phyloP scores from a whole-genome alignment of 192 early-diverging fungal genomes.

The Entomortierella lignicola region DNA sequence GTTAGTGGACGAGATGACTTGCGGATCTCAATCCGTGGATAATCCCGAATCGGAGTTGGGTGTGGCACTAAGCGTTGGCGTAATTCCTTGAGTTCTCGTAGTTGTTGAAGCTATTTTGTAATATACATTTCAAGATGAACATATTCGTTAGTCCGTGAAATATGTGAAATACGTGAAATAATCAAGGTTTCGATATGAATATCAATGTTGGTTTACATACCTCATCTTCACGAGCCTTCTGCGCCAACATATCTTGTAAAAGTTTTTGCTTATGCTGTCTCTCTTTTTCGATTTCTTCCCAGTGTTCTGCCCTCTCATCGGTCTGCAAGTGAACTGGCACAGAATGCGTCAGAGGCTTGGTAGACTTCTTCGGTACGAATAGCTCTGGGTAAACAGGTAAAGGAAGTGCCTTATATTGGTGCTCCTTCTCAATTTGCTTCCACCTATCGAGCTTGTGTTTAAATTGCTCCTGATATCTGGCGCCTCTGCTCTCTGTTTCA shows the following conservation, averaged over 20 bases:
- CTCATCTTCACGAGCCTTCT: constrained; percentile 45
- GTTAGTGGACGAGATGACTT: constrained; percentile 32
- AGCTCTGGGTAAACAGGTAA: constrained; percentile 51
- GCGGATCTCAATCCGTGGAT: constrained; percentile 43
- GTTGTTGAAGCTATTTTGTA: background rate
- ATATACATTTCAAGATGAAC: too few relatives aligned
- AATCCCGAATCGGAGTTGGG: constrained; percentile 37
- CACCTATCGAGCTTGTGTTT: constrained; percentile 54
- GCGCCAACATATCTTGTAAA: constrained; percentile 19
- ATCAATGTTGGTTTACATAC: background rate
- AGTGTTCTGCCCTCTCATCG: constrained; percentile 65
- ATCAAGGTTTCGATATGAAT: too few relatives aligned
- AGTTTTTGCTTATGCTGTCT: constrained; percentile 25
- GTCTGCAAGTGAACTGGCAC: constrained; percentile 59
- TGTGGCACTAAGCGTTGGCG: constrained; percentile 24
- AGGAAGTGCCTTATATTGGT: constrained; percentile 67
- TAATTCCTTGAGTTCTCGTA: constrained; percentile 19
- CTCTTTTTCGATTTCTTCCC: constrained; percentile 66
- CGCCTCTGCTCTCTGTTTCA: constrained; percentile 61
- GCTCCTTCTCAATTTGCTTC: constrained; percentile 48
- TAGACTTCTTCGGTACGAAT: constrained; percentile 69
- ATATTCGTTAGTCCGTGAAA: too few relatives aligned
- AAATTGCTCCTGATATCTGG: constrained; percentile 54
- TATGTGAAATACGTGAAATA: too few relatives aligned
- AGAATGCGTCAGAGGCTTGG: constrained; percentile 65